phyloP scores from a whole-genome alignment of 768 basidiomycete species.

The Inosperma sp. region DNA sequence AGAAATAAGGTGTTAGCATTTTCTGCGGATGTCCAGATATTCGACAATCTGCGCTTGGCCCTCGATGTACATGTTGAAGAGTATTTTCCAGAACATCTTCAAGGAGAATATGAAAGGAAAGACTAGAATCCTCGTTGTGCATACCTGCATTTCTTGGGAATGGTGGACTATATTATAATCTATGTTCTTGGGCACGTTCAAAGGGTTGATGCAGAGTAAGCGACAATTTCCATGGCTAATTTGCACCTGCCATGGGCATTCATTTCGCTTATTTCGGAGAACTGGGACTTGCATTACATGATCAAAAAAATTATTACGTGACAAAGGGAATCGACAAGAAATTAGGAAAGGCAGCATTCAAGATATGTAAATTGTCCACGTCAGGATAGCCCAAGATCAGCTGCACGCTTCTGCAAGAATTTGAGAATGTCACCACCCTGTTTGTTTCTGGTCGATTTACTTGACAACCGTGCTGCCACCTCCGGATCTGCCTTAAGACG shows the following conservation, averaged over 20 bases:
- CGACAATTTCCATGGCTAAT: too few relatives aligned
- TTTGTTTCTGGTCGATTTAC: not conserved
- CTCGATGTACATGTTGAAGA: slow-evolving; percentile 91
- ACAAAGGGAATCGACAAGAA: too few relatives aligned
- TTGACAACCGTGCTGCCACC: not conserved
- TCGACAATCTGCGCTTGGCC: slow-evolving; percentile 88
- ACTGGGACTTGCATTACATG: too few relatives aligned
- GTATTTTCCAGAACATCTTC: slow-evolving; percentile 81
- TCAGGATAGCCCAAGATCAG: too few relatives aligned
- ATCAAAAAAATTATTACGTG: too few relatives aligned
- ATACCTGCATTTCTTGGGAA: slow-evolving; percentile 87
- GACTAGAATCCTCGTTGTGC: slow-evolving; percentile 87
- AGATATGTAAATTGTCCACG: too few relatives aligned
- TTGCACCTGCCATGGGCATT: too few relatives aligned
- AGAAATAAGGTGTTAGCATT: slow-evolving; percentile 76
- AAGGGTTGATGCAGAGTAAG: slow-evolving; percentile 57
- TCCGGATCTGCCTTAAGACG: not conserved
- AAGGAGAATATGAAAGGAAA: slow-evolving; percentile 57
- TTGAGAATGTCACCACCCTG: not conserved
- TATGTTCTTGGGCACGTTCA: slow-evolving; percentile 77
- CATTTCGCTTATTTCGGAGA: too few relatives aligned
- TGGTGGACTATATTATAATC: slow-evolving; percentile 87
- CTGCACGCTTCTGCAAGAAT: not conserved
- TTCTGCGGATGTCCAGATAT: slow-evolving; percentile 83
- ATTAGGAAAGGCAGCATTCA: too few relatives aligned